Evolutionary conservation across 306 rosid species (phyloP).

Genomic region (Inga oerstediana): DNA sequence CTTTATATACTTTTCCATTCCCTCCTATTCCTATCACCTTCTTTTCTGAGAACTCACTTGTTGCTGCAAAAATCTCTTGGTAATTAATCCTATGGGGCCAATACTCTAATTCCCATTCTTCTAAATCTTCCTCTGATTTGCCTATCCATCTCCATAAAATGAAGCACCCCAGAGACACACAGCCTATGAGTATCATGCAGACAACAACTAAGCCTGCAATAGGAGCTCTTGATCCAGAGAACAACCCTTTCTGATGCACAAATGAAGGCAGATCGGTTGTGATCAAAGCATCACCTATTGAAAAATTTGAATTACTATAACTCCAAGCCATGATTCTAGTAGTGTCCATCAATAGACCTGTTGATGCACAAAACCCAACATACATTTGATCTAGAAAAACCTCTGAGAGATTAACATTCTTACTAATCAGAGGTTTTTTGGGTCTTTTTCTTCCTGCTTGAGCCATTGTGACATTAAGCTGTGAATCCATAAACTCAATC

Average conservation of each 20-base stretch:
- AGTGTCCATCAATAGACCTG: constrained; percentile 44
- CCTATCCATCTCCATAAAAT: constrained; percentile 1
- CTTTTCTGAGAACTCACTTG: constrained; percentile 46
- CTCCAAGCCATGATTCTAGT: constrained; percentile 53
- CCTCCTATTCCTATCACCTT: constrained; percentile 51
- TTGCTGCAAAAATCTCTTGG: constrained; percentile 44
- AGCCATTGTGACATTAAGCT: constrained; percentile 47
- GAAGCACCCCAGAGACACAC: constrained; percentile 20
- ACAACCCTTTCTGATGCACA: constrained; percentile 33
- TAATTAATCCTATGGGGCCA: constrained; percentile 57
- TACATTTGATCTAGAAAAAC: constrained; percentile 46
- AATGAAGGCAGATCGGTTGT: constrained; percentile 51
- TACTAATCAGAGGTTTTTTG: constrained; percentile 40
- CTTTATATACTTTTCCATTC: constrained; percentile 55
- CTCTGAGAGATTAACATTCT: constrained; percentile 37
- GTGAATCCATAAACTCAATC: constrained; percentile 41
- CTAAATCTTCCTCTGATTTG: constrained; percentile 28
- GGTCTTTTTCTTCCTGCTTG: constrained; percentile 41
- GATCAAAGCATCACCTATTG: constrained; percentile 49
- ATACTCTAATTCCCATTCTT: constrained; percentile 55
- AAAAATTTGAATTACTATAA: constrained; percentile 46
- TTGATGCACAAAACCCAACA: constrained; percentile 44
- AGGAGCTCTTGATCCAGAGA: constrained; percentile 25
- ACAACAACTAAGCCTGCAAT: constrained; percentile 20
- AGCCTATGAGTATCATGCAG: constrained; percentile 17